These are phyloP conservation scores for Suillus alpinus DNA, from an alignment of 768 basidiomycete species.

Conservation along the genomic window DNA sequence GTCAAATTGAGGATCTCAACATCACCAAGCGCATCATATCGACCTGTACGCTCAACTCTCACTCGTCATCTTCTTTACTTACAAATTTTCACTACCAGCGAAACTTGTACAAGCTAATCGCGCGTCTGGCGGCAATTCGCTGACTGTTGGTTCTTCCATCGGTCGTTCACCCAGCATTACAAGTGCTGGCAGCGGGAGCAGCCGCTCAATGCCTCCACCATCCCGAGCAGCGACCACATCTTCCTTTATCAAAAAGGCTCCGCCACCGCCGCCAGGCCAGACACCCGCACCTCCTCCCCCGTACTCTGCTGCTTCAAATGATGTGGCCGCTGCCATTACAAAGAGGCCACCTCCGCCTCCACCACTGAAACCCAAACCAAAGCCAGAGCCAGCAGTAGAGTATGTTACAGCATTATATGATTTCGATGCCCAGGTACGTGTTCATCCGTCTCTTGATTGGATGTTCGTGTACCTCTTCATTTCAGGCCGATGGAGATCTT, in stretches of 20 bases:
- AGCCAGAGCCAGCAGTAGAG: conserved; percentile 55
- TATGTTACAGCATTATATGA: conserved; percentile 95
- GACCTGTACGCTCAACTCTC: conserved; percentile 56
- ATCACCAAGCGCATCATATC: conserved; percentile 85
- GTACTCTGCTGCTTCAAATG: conserved; percentile 28
- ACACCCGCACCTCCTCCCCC: conserved; percentile 47
- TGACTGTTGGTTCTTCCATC: conserved; percentile 37
- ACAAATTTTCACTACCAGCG: conserved; percentile 38
- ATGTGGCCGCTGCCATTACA: conserved; percentile 27
- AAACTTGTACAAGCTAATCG: conserved; percentile 64
- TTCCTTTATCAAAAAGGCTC: conserved; percentile 42
- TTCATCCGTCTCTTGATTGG: background rate
- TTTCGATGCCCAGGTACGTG: conserved; percentile 79
- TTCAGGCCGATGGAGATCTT: conserved; percentile 85
- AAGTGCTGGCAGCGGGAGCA: conserved; percentile 24
- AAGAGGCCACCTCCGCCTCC: conserved; percentile 91
- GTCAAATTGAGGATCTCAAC: conserved; percentile 71
- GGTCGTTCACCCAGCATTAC: conserved; percentile 27
- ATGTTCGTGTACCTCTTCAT: background rate
- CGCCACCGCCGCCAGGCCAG: conserved; percentile 33
- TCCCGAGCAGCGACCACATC: conserved; percentile 14
- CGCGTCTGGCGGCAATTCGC: conserved; percentile 26
- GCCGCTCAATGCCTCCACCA: conserved; percentile 25
- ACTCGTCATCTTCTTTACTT: conserved; percentile 1
- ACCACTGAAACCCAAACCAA: conserved; percentile 85